Evolutionary conservation across 2,329 filamentous ascomycete species (phyloP).

Genomic region (Salinomyces thailandicus): DNA sequence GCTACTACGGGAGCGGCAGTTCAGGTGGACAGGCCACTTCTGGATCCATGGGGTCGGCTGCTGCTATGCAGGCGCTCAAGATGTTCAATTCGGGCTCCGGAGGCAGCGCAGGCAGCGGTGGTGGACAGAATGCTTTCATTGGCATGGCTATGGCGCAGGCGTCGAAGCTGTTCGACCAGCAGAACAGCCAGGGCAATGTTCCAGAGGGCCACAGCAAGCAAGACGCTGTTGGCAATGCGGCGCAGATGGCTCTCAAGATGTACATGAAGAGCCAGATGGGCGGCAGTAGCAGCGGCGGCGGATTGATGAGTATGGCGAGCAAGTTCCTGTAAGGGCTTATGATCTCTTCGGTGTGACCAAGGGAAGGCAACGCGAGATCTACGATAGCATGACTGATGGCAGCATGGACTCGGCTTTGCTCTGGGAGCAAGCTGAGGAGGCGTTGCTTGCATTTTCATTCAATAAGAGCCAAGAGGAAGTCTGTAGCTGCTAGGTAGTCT

Average conservation of each 20-base stretch:
- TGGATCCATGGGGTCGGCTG: slow-evolving; percentile 52
- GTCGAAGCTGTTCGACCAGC: slow-evolving; percentile 61
- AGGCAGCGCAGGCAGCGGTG: slow-evolving; percentile 27
- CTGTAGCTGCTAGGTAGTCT: too few species aligned
- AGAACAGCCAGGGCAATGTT: slow-evolving; percentile 44
- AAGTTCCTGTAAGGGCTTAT: slow-evolving; percentile 42
- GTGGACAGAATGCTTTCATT: slow-evolving; percentile 63
- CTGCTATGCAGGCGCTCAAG: slow-evolving; percentile 72
- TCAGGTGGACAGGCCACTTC: slow-evolving; percentile 36
- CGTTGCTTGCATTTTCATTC: too few species aligned
- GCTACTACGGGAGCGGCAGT: slow-evolving; percentile 53
- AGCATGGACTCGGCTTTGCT: too few species aligned
- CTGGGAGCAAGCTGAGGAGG: too few species aligned
- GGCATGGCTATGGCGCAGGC: slow-evolving; percentile 82
- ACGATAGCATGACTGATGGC: too few species aligned
- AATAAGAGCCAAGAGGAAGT: too few species aligned
- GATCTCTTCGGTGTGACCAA: background rate
- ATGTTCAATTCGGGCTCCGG: slow-evolving; percentile 47
- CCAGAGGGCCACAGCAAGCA: slow-evolving; percentile 60
- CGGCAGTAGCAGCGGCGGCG: slow-evolving; percentile 34
- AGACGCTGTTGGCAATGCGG: slow-evolving; percentile 65
- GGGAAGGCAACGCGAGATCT: too few species aligned
- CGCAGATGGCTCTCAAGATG: slow-evolving; percentile 81
- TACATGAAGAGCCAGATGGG: slow-evolving; percentile 66
- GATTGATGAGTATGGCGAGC: slow-evolving; percentile 48